A percentile compares a stretch with the other conserved stretches of the same genome.
Evolutionary conservation across 352 stramenopile species (phyloP).

Genomic region (Plasmopara halstedii): DNA sequence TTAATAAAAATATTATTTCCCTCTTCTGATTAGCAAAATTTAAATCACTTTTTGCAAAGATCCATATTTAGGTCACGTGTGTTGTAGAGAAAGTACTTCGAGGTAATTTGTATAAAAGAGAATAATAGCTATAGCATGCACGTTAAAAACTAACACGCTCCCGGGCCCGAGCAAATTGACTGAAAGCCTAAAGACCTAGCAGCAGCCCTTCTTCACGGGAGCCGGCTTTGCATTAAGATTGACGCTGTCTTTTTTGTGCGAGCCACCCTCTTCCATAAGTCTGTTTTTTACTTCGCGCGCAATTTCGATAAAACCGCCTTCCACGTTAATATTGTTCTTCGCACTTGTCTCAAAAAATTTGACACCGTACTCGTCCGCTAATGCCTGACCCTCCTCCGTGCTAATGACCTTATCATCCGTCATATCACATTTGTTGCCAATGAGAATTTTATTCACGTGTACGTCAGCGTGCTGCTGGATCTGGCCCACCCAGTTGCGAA

Average conservation of each 20-base stretch:
- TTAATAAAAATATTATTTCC: too few species aligned
- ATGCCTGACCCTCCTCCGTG: constrained; percentile 90
- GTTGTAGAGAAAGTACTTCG: background rate
- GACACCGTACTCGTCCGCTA: constrained; percentile 92
- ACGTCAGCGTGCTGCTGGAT: constrained; percentile 98
- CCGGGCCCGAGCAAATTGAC: constrained; percentile 20
- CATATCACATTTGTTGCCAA: constrained; percentile 99
- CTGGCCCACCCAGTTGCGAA: constrained; percentile 96
- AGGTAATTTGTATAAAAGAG: background rate
- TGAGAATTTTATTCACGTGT: constrained; percentile 99
- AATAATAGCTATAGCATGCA: constrained; percentile 28
- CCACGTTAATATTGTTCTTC: constrained; percentile 95
- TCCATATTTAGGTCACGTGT: too few species aligned
- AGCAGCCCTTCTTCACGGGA: constrained; percentile 79
- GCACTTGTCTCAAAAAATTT: constrained; percentile 95
- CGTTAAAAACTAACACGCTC: constrained; percentile 11
- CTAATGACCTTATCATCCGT: constrained; percentile 95
- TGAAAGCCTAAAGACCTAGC: constrained; percentile 51
- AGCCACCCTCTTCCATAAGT: constrained; percentile 81
- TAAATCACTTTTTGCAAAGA: too few species aligned
- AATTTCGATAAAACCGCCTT: constrained; percentile 86
- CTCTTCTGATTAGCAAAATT: too few species aligned
- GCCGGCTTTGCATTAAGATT: constrained; percentile 73
- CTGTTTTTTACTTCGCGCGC: constrained; percentile 86
- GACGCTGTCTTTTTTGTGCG: constrained; percentile 81